Base-by-base conservation (phyloP, 176 grass and related monocot species). In the Urochloa ruziziensis region DNA sequence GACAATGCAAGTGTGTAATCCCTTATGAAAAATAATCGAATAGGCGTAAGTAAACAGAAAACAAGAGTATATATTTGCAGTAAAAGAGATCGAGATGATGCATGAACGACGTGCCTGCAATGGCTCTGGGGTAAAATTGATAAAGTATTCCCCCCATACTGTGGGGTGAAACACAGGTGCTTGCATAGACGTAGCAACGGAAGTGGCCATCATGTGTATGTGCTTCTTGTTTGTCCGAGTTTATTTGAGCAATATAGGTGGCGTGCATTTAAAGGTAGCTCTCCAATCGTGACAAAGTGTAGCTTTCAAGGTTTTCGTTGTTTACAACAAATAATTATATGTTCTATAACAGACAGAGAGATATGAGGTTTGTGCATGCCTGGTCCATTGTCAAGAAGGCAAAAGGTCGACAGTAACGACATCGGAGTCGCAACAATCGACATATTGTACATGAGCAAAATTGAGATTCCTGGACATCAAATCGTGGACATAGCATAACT, bases 101-200 rank as follows among this genome's bases (percentile, higher is more conserved):
- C 42, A 69, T 24, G 66, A 24, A 70, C 67, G 21, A 70, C 67
- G 21, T 70, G 37, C 67, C 67, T 70, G 67, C 67, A 70, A 70
- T 3, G 12, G 67, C 67, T 70, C 39, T 43, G 67, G 67, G 13
- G 5, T 9, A 44, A 70, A 70, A 7, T 70, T 44, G 39, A 70
- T 44, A 2, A 70, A 70, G 67, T 44, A 70, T 1, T 70, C 67
- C 0, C 66, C 67, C 39, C 67, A 70, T 44, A 70, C 67, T 27
- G 67, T 70, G 5, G 67, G 67, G 39, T 70, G 67, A 70, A 70
- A 70, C n/a, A 44, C 67, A 70, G 67, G 67, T 27, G 67, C 67
- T 27, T 4, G 37, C 66, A 43, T 2, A 69, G 11, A 6, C 23
- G 65, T n/a, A 7, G 36, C 11, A 7, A 2, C 2, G 4, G 37